Conservation (phyloP, 345 rosid genomes). For the Euphorbia lathyris region DNA sequence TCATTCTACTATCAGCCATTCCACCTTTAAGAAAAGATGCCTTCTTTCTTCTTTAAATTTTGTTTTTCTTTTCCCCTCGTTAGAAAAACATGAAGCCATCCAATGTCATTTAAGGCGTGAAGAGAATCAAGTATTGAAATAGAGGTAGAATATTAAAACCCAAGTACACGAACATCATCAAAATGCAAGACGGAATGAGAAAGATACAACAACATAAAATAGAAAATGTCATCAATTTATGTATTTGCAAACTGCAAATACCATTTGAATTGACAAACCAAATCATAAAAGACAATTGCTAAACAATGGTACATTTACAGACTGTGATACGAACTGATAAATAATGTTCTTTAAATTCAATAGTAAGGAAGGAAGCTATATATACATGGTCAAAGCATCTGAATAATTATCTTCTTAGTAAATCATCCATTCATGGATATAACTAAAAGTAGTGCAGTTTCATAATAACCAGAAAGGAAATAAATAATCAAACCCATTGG, state of each 20-base stretch:
- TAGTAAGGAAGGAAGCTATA: conserved; percentile 17
- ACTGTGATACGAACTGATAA: conserved; percentile 11
- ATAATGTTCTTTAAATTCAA: conserved; percentile 14
- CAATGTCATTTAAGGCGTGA: too few relatives aligned
- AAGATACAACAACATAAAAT: neutral
- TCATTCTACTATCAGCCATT: too few relatives aligned
- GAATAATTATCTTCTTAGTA: conserved; percentile 9
- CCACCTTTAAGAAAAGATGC: too few relatives aligned
- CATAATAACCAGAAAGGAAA: conserved; percentile 12
- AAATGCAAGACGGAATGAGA: neutral
- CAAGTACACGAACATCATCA: neutral
- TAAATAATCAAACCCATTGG: conserved; percentile 4
- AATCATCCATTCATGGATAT: conserved; percentile 6
- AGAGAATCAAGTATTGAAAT: too few relatives aligned
- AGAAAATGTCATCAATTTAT: neutral
- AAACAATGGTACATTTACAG: conserved; percentile 22
- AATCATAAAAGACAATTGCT: conserved; percentile 19
- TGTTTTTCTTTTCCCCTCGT: too few relatives aligned
- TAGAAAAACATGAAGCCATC: too few relatives aligned
- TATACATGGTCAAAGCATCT: conserved; percentile 14
- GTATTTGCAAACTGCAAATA: conserved; percentile 4
- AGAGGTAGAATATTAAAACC: too few relatives aligned
- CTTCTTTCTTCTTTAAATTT: too few relatives aligned
- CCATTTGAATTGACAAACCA: conserved; percentile 1
- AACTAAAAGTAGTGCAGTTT: conserved; percentile 12